Evolutionary conservation across 2,329 filamentous ascomycete species (phyloP).

Genomic region (Cordyceps cateniannulata): DNA sequence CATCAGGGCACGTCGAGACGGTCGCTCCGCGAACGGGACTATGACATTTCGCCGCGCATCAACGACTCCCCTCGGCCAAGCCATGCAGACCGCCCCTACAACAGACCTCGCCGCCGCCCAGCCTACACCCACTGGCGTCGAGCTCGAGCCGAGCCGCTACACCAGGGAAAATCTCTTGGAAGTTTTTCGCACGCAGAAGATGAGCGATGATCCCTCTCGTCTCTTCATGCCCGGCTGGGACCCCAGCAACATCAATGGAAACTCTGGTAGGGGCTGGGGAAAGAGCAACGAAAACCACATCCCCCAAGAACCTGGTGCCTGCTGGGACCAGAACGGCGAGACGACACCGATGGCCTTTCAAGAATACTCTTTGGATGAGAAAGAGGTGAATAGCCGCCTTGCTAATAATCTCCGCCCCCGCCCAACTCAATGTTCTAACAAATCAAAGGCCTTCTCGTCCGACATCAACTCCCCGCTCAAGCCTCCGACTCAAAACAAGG

Average conservation of each 20-base stretch:
- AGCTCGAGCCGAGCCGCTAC: constrained; percentile 54
- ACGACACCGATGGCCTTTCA: constrained; percentile 65
- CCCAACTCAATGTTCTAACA: background rate
- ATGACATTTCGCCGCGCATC: constrained; percentile 59
- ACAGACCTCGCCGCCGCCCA: constrained; percentile 35
- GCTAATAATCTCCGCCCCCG: background rate
- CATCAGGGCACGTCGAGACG: constrained; percentile 51
- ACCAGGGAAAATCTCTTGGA: constrained; percentile 72
- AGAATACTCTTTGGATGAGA: constrained; percentile 60
- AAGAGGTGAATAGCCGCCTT: constrained; percentile 39
- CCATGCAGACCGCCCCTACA: constrained; percentile 30
- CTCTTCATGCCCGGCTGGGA: constrained; percentile 76
- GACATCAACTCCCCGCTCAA: constrained; percentile 95
- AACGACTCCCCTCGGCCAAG: constrained; percentile 45
- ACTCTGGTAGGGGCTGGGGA: constrained; percentile 62
- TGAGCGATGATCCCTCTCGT: constrained; percentile 48
- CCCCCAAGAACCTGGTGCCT: constrained; percentile 79
- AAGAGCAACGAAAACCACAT: constrained; percentile 67
- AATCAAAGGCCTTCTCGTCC: constrained; percentile 62
- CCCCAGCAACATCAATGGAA: constrained; percentile 63
- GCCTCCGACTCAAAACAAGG: constrained; percentile 69
- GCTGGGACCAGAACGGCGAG: constrained; percentile 73
- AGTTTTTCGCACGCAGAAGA: constrained; percentile 54
- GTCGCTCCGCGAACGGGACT: constrained; percentile 54
- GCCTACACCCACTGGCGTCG: constrained; percentile 27